Percentiles rank a stretch among this genome's conserved stretches.
phyloP scores from a whole-genome alignment of 148 eudicot genomes.

The Vaccinium myrtillus region DNA sequence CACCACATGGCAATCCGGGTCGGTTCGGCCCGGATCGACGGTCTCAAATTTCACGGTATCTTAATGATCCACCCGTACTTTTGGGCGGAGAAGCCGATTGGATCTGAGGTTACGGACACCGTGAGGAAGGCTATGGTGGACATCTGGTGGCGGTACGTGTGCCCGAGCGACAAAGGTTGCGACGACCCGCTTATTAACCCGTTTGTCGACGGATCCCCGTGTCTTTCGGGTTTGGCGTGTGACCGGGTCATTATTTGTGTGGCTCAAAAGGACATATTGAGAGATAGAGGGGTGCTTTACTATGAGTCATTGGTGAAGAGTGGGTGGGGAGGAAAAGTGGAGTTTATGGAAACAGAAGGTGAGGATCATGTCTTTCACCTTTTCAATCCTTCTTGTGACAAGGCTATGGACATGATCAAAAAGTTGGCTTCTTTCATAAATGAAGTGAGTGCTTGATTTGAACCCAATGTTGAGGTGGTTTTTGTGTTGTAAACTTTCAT shows the following conservation, averaged over 20 bases:
- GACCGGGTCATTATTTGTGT: slow-evolving; percentile 31
- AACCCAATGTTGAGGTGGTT: background rate
- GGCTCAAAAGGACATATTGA: slow-evolving; percentile 36
- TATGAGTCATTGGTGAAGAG: slow-evolving; percentile 31
- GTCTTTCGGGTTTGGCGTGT: slow-evolving; percentile 14
- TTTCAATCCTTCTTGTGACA: slow-evolving; percentile 30
- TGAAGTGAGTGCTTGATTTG: background rate
- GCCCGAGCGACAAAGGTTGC: slow-evolving; percentile 33
- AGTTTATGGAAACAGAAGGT: slow-evolving; percentile 27
- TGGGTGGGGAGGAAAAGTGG: slow-evolving; percentile 24
- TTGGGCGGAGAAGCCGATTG: slow-evolving; percentile 39
- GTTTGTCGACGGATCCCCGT: slow-evolving; percentile 24
- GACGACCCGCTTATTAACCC: slow-evolving; percentile 45
- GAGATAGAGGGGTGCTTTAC: slow-evolving; percentile 34
- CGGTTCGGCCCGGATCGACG: slow-evolving; percentile 5
- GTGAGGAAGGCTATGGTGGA: slow-evolving; percentile 38
- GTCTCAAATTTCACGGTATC: slow-evolving; percentile 25
- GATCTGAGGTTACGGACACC: slow-evolving; percentile 29
- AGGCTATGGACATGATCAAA: slow-evolving; percentile 28
- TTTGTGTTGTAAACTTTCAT: background rate
- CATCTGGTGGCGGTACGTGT: slow-evolving; percentile 39
- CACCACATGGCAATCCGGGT: slow-evolving; percentile 30
- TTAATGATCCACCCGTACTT: slow-evolving; percentile 38
- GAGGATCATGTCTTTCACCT: slow-evolving; percentile 47
- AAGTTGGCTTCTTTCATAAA: slow-evolving; percentile 31